Evolutionary conservation across 1,284 basidiomycete genomes (phyloP).

Genomic region (Inonotus hispidus): DNA sequence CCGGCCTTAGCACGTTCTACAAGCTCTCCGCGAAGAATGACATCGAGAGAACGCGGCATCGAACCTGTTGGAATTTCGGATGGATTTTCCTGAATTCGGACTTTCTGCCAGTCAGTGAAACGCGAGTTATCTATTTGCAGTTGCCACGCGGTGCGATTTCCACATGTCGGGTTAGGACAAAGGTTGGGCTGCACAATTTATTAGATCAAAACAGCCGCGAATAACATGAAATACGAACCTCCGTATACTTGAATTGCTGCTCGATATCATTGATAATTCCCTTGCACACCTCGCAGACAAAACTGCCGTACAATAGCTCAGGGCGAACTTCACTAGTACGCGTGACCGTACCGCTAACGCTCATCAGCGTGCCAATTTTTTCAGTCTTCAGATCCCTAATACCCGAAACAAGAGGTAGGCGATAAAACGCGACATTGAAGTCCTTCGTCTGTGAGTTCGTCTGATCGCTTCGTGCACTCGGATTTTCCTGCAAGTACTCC

Average conservation of each 20-base stretch:
- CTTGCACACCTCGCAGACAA: conserved; percentile 86
- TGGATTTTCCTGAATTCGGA: conserved; percentile 97
- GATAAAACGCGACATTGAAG: conserved; percentile 94
- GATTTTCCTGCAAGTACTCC: conserved; percentile 90
- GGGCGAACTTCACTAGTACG: conserved; percentile 97
- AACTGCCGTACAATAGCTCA: conserved; percentile 90
- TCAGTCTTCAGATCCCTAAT: conserved; percentile 95
- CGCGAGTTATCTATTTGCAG: conserved; percentile 95
- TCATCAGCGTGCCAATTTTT: conserved; percentile 89
- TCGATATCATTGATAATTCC: conserved; percentile 92
- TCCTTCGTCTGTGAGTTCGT: conserved; percentile 89
- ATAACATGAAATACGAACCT: conserved; percentile 46
- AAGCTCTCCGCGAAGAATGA: conserved; percentile 91
- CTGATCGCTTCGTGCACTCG: conserved; percentile 70
- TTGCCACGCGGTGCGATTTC: conserved; percentile 88
- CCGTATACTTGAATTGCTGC: conserved; percentile 99
- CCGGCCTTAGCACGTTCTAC: conserved; percentile 98
- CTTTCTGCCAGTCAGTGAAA: conserved; percentile 99
- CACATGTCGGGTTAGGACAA: conserved; percentile 91
- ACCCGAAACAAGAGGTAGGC: conserved; percentile 89
- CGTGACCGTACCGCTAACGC: conserved; percentile 95
- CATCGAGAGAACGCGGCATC: conserved; percentile 96
- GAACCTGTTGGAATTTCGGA: conserved; percentile 98
- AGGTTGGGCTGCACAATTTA: conserved; percentile 65
- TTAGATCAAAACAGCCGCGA: not conserved